Evolutionary conservation across 768 basidiomycete species (phyloP).

Genomic region (Kwoniella newhampshirensis): DNA sequence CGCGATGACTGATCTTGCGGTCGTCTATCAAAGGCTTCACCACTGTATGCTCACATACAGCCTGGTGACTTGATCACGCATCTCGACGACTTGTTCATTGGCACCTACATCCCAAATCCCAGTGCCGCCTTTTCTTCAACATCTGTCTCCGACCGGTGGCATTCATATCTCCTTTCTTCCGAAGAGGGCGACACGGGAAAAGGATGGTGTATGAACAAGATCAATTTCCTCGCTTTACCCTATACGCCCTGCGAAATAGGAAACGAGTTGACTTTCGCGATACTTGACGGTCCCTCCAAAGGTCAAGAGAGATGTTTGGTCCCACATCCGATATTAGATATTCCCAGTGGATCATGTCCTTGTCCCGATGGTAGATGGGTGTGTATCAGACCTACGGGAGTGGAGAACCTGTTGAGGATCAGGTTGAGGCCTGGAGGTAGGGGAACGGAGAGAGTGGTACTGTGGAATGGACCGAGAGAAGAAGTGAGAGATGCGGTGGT

Average conservation of each 20-base stretch:
- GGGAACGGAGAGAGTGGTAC: slow-evolving; percentile 56
- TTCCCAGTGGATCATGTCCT: slow-evolving; percentile 29
- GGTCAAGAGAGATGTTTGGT: slow-evolving; percentile 26
- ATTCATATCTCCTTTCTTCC: slow-evolving; percentile 57
- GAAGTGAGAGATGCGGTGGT: slow-evolving; percentile 62
- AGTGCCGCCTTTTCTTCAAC: background rate
- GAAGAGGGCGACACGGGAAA: slow-evolving; percentile 50
- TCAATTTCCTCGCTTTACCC: slow-evolving; percentile 2
- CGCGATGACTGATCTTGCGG: slow-evolving; percentile 2
- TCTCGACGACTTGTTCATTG: slow-evolving; percentile 65
- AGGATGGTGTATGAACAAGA: slow-evolving; percentile 65
- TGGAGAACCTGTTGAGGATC: slow-evolving; percentile 63
- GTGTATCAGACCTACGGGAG: slow-evolving; percentile 62
- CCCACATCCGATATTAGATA: slow-evolving; percentile 42
- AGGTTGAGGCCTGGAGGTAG: slow-evolving; percentile 44
- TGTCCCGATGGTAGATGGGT: slow-evolving; percentile 44
- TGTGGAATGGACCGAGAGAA: slow-evolving; percentile 70
- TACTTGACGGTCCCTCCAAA: slow-evolving; percentile 12
- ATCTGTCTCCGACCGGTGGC: slow-evolving; percentile 19
- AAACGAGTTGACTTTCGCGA: slow-evolving; percentile 52
- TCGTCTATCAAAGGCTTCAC: slow-evolving; percentile 60
- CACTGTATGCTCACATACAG: slow-evolving; percentile 62
- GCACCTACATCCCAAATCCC: slow-evolving; percentile 9
- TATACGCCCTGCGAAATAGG: slow-evolving; percentile 4
- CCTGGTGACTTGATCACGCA: slow-evolving; percentile 64